Percentiles rank a stretch among this genome's conserved stretches.
Conservation (phyloP, 139 green algal genomes). For the Picochlorum sp. region DNA sequence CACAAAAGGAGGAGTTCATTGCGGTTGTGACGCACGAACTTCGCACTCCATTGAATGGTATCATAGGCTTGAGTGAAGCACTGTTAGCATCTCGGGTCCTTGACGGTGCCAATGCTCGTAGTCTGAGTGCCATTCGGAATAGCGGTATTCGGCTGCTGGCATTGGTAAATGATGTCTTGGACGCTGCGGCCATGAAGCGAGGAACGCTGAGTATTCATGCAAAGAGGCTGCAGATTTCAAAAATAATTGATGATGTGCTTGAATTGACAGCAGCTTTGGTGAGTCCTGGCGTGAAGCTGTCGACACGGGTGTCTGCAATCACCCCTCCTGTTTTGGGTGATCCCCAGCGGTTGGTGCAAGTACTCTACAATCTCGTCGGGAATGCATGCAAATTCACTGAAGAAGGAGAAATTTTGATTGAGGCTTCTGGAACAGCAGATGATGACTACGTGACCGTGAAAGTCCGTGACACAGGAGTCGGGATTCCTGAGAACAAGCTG, state of each 20-base stretch:
- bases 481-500: slow-evolving; percentile 45
- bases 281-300: slow-evolving; percentile 40
- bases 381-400: slow-evolving; percentile 58
- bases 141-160: slow-evolving; percentile 38
- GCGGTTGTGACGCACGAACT: slow-evolving; percentile 66
- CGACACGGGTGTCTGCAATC: slow-evolving; percentile 19
- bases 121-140: slow-evolving; percentile 22
- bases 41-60: slow-evolving; percentile 72
- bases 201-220: background rate
- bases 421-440: background rate
- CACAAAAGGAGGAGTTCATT: slow-evolving; percentile 74
- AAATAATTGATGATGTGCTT: slow-evolving; percentile 44
- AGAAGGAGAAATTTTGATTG: slow-evolving; percentile 29
- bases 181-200: slow-evolving; percentile 41
- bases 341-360: slow-evolving; percentile 37
- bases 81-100: slow-evolving; percentile 16
- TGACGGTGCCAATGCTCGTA: slow-evolving; percentile 1
- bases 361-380: slow-evolving; percentile 51
- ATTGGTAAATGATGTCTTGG: slow-evolving; percentile 63
- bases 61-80: slow-evolving; percentile 49
- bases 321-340: slow-evolving; percentile 38
- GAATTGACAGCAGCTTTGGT: slow-evolving; percentile 40
- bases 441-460: slow-evolving; percentile 25
- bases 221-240: slow-evolving; percentile 2
- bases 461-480: slow-evolving; percentile 50